These are phyloP conservation scores for Tetradesmus obliquus DNA, from an alignment of 139 green algal genomes.

Conservation along the genomic window DNA sequence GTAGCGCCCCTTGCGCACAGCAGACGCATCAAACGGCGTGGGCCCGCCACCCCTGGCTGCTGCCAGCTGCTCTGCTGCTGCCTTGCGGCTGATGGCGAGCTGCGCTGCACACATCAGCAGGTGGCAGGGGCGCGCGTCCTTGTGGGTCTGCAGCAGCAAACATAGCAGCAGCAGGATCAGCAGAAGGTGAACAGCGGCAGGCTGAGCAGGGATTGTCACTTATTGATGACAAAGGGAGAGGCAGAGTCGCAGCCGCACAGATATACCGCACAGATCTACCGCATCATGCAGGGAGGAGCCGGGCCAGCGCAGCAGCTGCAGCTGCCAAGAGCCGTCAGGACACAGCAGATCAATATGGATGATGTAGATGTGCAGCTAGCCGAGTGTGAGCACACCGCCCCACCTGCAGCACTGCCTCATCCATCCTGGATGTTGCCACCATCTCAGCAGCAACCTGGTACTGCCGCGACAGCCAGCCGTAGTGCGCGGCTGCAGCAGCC, in stretches of 20 bases:
- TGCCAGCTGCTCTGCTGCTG: conserved; percentile 5
- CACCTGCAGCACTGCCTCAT: conserved; percentile 39
- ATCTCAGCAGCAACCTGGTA: conserved; percentile 59
- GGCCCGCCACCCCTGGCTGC: not conserved
- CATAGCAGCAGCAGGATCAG: not conserved
- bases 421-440: conserved; percentile 37
- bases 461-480: conserved; percentile 61
- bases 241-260: no score
- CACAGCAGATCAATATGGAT: no score
- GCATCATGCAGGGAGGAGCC: no score
- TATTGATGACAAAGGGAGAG: not conserved
- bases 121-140: conserved; percentile 24
- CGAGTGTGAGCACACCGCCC: not conserved
- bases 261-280: no score
- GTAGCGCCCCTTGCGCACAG: conserved; percentile 53
- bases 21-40: conserved; percentile 31
- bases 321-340: no score
- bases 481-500: conserved; percentile 50
- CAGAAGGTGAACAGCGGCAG: not conserved
- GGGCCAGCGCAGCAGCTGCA: no score
- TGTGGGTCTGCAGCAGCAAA: not conserved
- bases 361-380: not conserved
- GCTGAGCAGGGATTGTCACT: not conserved
- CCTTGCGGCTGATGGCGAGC: conserved; percentile 47
- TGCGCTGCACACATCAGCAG: conserved; percentile 57